phyloP scores from a whole-genome alignment of 345 rosid species.

The Dimocarpus longan region DNA sequence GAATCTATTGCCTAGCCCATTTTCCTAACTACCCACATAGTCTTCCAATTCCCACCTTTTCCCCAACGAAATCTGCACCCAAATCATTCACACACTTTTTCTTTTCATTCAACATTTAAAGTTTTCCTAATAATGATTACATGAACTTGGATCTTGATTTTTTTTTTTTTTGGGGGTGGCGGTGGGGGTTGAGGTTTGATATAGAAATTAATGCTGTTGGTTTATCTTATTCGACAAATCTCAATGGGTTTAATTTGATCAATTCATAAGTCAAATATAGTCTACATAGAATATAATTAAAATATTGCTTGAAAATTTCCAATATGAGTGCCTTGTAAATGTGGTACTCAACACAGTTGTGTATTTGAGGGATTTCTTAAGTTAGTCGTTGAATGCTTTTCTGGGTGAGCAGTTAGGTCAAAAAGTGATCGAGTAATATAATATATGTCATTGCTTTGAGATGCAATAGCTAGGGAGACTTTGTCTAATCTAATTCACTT shows the following conservation, averaged over 20 bases:
- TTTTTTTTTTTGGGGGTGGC: too few species aligned
- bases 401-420: slow-evolving; percentile 12
- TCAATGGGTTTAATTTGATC: neutral
- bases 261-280: neutral
- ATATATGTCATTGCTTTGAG: slow-evolving; percentile 10
- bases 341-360: slow-evolving; percentile 19
- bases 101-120: neutral
- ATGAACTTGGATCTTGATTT: neutral
- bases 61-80: slow-evolving; percentile 20
- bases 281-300: too few species aligned
- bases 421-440: slow-evolving; percentile 11
- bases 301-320: neutral
- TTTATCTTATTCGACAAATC: neutral
- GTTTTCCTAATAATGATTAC: neutral
- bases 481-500: slow-evolving; percentile 5
- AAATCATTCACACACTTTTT: slow-evolving; percentile 12
- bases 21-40: neutral
- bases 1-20: slow-evolving; percentile 25
- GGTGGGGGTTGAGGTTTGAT: neutral
- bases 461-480: neutral
- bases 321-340: slow-evolving; percentile 12
- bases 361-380: slow-evolving; percentile 11
- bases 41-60: slow-evolving; percentile 5
- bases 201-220: neutral
- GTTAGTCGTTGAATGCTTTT: slow-evolving; percentile 7